Conservation (phyloP, 805 yeast species). For the Torulaspora delbrueckii region DNA sequence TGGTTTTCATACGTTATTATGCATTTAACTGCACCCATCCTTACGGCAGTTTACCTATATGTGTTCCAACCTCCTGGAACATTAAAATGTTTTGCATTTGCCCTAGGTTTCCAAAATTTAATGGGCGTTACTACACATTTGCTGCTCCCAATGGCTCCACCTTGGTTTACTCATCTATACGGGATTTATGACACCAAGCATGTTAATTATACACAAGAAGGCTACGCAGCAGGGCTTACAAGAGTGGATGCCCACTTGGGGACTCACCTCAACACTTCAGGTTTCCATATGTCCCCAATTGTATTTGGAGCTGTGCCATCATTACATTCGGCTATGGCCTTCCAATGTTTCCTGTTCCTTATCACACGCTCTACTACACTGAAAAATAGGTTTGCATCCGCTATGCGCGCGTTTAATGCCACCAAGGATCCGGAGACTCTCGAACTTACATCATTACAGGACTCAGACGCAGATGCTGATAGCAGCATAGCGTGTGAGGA, state of each 20-base stretch:
- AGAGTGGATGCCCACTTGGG: conserved; percentile 62
- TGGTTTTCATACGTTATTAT: conserved; percentile 60
- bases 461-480: neutral
- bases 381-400: conserved; percentile 21
- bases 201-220: conserved; percentile 58
- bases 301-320: conserved; percentile 67
- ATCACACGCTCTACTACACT: conserved; percentile 34
- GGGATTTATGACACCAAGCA: conserved; percentile 46
- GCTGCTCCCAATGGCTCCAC: conserved; percentile 65
- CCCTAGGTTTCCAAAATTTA: conserved; percentile 57
- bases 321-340: conserved; percentile 62
- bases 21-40: conserved; percentile 56
- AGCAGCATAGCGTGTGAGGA: neutral
- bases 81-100: conserved; percentile 46
- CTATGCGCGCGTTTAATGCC: neutral
- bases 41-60: conserved; percentile 58
- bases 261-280: conserved; percentile 52
- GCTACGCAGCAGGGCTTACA: conserved; percentile 67
- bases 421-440: conserved; percentile 2
- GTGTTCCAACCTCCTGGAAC: conserved; percentile 66
- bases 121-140: conserved; percentile 58
- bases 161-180: conserved; percentile 62
- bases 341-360: conserved; percentile 43
- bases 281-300: conserved; percentile 63
- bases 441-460: conserved; percentile 1